Evolutionary conservation across 352 stramenopile genomes (phyloP).

Genomic region (Phytopythium boreale): DNA sequence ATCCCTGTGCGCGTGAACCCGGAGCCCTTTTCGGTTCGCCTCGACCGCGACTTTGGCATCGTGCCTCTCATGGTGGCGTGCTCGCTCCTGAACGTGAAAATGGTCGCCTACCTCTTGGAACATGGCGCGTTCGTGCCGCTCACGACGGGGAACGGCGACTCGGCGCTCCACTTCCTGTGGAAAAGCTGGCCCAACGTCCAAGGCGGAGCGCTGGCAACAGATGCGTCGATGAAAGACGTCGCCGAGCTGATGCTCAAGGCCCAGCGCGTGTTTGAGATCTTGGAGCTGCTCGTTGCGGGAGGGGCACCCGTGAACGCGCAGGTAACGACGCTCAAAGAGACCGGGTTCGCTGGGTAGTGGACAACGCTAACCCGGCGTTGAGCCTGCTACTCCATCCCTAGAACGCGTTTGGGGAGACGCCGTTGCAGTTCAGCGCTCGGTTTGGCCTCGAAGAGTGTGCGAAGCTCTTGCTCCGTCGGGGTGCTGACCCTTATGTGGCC

Average conservation of each 20-base stretch:
- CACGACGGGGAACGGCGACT: slow-evolving; percentile 62
- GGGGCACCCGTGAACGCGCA: slow-evolving; percentile 46
- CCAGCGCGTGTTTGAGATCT: slow-evolving; percentile 33
- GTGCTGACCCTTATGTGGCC: slow-evolving; percentile 22
- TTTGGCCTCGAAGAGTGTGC: slow-evolving; percentile 55
- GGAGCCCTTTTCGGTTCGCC: slow-evolving; percentile 6
- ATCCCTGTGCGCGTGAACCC: slow-evolving; percentile 30
- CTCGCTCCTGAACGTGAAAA: slow-evolving; percentile 37
- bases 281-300: slow-evolving; percentile 31
- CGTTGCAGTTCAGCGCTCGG: slow-evolving; percentile 49
- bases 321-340: slow-evolving; percentile 20
- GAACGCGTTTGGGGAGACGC: slow-evolving; percentile 65
- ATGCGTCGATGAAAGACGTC: slow-evolving; percentile 27
- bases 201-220: background rate
- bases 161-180: slow-evolving; percentile 65
- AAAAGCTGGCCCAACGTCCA: slow-evolving; percentile 26
- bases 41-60: slow-evolving; percentile 34
- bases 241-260: slow-evolving; percentile 27
- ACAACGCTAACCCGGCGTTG: background rate
- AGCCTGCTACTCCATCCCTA: slow-evolving; percentile 9
- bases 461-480: slow-evolving; percentile 44
- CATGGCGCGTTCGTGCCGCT: slow-evolving; percentile 48
- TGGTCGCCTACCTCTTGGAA: slow-evolving; percentile 45
- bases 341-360: background rate
- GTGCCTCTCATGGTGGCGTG: slow-evolving; percentile 76